phyloP scores from a whole-genome alignment of 1,139 yeast genomes.

The Sugiyamaella japonica region DNA sequence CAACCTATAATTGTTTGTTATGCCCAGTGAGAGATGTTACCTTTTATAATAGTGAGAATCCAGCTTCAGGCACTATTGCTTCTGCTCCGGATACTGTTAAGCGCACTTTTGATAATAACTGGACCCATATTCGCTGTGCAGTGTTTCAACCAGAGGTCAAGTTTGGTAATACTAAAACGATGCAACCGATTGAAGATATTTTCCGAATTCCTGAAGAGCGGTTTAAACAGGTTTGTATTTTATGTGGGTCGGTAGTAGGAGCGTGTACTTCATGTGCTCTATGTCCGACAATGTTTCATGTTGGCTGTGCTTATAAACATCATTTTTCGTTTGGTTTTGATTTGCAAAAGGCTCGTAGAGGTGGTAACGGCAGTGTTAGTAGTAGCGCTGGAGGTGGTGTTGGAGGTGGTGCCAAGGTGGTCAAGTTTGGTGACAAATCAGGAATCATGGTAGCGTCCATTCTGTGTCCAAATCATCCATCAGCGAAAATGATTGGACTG shows the following conservation, averaged over 20 bases:
- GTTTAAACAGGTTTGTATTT: constrained; percentile 39
- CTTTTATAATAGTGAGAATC: constrained; percentile 48
- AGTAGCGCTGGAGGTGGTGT: neutral
- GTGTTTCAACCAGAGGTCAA: constrained; percentile 49
- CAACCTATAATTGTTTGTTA: constrained; percentile 61
- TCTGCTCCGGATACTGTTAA: constrained; percentile 72
- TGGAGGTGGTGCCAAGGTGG: constrained; percentile 29
- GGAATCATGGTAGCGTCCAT: constrained; percentile 38
- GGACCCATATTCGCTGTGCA: constrained; percentile 85
- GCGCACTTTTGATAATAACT: constrained; percentile 64
- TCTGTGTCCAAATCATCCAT: constrained; percentile 36
- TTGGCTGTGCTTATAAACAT: constrained; percentile 59
- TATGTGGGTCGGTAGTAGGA: constrained; percentile 49
- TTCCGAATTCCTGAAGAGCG: constrained; percentile 33
- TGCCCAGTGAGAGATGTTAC: constrained; percentile 59
- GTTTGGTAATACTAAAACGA: constrained; percentile 44
- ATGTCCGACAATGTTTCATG: constrained; percentile 51
- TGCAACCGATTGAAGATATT: constrained; percentile 49
- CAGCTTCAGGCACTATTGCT: constrained; percentile 31
- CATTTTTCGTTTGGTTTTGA: constrained; percentile 40
- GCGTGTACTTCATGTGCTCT: constrained; percentile 46
- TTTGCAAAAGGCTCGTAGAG: constrained; percentile 26
- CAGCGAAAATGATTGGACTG: constrained; percentile 22
- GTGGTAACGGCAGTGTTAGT: constrained; percentile 13
- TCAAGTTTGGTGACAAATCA: constrained; percentile 44